Conservation (phyloP, 768 basidiomycete species). For the Nevesoporus exiguus region DNA sequence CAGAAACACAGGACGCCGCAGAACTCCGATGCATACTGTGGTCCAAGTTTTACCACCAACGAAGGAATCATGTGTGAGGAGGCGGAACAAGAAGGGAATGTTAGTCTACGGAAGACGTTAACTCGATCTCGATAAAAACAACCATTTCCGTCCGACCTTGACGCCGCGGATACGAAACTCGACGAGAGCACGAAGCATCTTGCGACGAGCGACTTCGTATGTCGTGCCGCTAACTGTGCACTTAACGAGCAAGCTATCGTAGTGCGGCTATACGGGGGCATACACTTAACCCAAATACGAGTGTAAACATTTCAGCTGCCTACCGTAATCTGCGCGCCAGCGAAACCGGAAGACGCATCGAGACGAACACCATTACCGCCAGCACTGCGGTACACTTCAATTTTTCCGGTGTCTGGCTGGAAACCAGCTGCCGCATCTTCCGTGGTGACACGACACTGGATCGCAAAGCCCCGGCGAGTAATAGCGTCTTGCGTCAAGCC, state of each 20-base stretch:
- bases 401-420: slow-evolving; percentile 99
- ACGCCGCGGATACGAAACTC: slow-evolving; percentile 99
- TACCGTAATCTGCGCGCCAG: slow-evolving; percentile 97
- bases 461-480: slow-evolving; percentile 93
- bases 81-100: slow-evolving; percentile 98
- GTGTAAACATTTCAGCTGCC: slow-evolving; percentile 21
- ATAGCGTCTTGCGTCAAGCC: slow-evolving; percentile 96
- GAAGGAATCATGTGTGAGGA: slow-evolving; percentile 95
- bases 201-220: slow-evolving; percentile 96
- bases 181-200: slow-evolving; percentile 99
- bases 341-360: slow-evolving; percentile 96
- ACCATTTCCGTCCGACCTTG: slow-evolving; percentile 51
- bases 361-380: slow-evolving; percentile 98
- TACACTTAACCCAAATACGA: slow-evolving; percentile 3
- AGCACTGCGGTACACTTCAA: slow-evolving; percentile 97
- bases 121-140: not conserved
- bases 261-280: slow-evolving; percentile 69
- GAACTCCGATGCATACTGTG: slow-evolving; percentile 50
- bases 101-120: slow-evolving; percentile 64
- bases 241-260: slow-evolving; percentile 97
- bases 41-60: slow-evolving; percentile 98
- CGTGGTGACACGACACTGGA: slow-evolving; percentile 97
- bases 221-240: slow-evolving; percentile 94
- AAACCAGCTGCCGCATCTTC: slow-evolving; percentile 91
- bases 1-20: not conserved